Conservation (phyloP, 768 basidiomycete genomes). For the Pseudohyphozyma bogoriensis region DNA sequence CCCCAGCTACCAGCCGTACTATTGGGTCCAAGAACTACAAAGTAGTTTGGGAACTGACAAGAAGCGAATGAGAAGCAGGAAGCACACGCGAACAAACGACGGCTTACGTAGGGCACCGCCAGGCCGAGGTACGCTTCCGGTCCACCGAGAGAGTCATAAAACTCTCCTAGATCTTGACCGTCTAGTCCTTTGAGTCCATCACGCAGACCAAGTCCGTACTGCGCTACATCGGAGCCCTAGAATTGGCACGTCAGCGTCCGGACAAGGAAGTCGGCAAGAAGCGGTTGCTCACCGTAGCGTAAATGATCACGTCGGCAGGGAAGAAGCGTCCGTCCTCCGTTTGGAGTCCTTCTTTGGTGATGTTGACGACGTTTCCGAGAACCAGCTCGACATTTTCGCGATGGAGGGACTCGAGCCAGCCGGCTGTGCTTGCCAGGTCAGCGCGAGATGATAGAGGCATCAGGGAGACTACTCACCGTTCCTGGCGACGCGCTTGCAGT, state of each 20-base stretch:
- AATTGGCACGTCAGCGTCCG: too few species aligned
- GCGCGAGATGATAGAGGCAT: not conserved
- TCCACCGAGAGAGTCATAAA: constrained; percentile 9
- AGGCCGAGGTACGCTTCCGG: constrained; percentile 18
- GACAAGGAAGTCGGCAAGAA: not conserved
- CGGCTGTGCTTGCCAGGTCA: constrained; percentile 36
- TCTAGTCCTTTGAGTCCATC: constrained; percentile 13
- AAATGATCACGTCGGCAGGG: constrained; percentile 18
- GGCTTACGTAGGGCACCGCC: constrained; percentile 1
- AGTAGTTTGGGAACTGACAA: constrained; percentile 22
- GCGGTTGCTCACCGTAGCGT: constrained; percentile 4
- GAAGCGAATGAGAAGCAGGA: not conserved
- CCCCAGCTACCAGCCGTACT: constrained; percentile 3
- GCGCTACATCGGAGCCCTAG: constrained; percentile 21
- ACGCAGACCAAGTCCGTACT: constrained; percentile 24
- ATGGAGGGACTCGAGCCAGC: constrained; percentile 49
- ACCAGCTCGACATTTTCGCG: constrained; percentile 47
- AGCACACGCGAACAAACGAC: not conserved
- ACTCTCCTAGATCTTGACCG: constrained; percentile 10
- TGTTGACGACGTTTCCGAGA: not conserved
- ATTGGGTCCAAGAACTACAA: constrained; percentile 22
- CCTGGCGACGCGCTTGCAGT: constrained; percentile 46
- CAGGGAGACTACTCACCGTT: constrained; percentile 37
- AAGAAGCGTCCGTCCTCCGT: constrained; percentile 5
- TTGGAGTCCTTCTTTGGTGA: constrained; percentile 15